These are phyloP conservation scores for Hevea brasiliensis DNA, from an alignment of 345 rosid genomes.

Conservation along the genomic window DNA sequence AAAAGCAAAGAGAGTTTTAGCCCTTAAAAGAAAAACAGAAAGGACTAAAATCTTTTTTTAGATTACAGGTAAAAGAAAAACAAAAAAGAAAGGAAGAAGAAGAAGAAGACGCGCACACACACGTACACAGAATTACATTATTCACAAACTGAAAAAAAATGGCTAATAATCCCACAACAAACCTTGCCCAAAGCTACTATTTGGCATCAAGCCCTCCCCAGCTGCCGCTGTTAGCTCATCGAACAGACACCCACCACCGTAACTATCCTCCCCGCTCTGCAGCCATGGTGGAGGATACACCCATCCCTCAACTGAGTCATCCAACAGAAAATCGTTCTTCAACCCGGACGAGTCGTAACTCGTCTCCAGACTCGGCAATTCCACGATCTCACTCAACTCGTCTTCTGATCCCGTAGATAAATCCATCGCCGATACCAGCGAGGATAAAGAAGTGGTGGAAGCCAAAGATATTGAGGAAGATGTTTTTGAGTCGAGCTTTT, in stretches of 20 bases:
- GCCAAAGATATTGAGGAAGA: slow-evolving; percentile 21
- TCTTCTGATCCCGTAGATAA: slow-evolving; percentile 47
- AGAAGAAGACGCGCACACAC: not conserved
- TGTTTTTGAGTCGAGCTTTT: slow-evolving; percentile 4
- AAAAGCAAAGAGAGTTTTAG: not conserved
- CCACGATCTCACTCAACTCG: slow-evolving; percentile 72
- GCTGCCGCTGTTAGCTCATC: slow-evolving; percentile 8
- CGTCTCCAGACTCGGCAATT: slow-evolving; percentile 65
- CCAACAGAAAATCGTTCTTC: slow-evolving; percentile 28
- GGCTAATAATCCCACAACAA: slow-evolving; percentile 19
- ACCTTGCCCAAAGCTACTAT: slow-evolving; percentile 5
- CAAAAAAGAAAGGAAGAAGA: not conserved
- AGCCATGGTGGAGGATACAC: slow-evolving; percentile 41
- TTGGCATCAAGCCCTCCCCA: not conserved
- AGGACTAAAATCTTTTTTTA: slow-evolving; percentile 9
- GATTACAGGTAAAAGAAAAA: not conserved
- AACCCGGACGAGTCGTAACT: slow-evolving; percentile 21
- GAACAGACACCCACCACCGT: slow-evolving; percentile 5
- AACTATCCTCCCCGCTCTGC: slow-evolving; percentile 13
- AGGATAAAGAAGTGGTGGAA: slow-evolving; percentile 42
- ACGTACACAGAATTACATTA: not conserved
- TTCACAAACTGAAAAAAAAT: not conserved
- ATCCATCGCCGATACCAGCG: slow-evolving; percentile 53
- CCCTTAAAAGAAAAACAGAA: slow-evolving; percentile 12
- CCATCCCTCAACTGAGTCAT: slow-evolving; percentile 40